A percentile compares a stretch with the other conserved stretches of the same genome.
Conservation (phyloP, 2,329 filamentous ascomycete genomes). For the Paracoccidioides lutzii region DNA sequence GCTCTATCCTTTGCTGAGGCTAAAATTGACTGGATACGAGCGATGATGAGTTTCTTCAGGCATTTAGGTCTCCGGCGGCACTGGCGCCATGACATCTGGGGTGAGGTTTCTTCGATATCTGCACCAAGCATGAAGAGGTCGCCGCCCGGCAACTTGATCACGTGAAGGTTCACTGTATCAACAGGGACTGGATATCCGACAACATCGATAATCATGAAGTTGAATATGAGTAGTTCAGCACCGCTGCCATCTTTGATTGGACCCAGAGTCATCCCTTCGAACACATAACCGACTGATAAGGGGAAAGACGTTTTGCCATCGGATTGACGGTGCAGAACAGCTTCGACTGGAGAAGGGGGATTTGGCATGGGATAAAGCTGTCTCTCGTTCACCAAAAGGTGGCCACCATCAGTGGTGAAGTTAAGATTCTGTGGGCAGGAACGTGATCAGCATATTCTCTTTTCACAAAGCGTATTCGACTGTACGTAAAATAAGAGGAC, state of each 20-base stretch:
- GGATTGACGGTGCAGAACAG: slow-evolving; percentile 22
- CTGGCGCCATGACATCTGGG: slow-evolving; percentile 27
- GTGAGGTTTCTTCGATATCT: slow-evolving; percentile 25
- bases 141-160: slow-evolving; percentile 25
- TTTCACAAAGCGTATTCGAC: too few relatives aligned
- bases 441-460: neutral
- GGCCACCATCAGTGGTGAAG: slow-evolving; percentile 24
- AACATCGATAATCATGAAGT: slow-evolving; percentile 35
- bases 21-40: slow-evolving; percentile 29
- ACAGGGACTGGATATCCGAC: slow-evolving; percentile 31
- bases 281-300: slow-evolving; percentile 30
- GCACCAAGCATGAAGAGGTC: slow-evolving; percentile 27
- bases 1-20: slow-evolving; percentile 26
- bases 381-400: slow-evolving; percentile 25
- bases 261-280: slow-evolving; percentile 26
- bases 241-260: slow-evolving; percentile 18
- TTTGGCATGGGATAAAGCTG: slow-evolving; percentile 28
- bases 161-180: slow-evolving; percentile 30
- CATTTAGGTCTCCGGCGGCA: slow-evolving; percentile 31
- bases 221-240: slow-evolving; percentile 25
- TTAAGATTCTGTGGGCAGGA: slow-evolving; percentile 21
- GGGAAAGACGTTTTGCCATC: slow-evolving; percentile 27
- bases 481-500: slow-evolving; percentile 7
- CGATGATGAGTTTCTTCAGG: slow-evolving; percentile 25
- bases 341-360: slow-evolving; percentile 20